Conservation (phyloP, 345 rosid species). For the Jatropha curcas region DNA sequence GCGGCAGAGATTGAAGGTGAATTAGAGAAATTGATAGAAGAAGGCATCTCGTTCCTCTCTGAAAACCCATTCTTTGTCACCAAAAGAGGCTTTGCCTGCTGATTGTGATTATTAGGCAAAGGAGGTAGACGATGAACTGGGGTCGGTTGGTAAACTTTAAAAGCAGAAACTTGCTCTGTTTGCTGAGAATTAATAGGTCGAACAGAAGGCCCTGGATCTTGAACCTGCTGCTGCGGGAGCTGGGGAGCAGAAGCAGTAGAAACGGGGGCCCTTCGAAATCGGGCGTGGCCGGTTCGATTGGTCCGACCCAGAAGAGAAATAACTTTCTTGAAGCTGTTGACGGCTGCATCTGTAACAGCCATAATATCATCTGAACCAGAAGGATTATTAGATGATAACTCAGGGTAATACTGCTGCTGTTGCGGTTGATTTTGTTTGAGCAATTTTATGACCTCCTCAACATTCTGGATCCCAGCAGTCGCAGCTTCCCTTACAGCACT, state of each 20-base stretch:
- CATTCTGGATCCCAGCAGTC: constrained; percentile 74
- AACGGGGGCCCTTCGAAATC: constrained; percentile 66
- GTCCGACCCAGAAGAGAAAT: constrained; percentile 65
- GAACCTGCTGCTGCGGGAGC: constrained; percentile 20
- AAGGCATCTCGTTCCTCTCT: constrained; percentile 42
- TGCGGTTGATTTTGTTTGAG: constrained; percentile 42
- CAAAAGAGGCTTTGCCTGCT: constrained; percentile 25
- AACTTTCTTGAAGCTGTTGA: constrained; percentile 69
- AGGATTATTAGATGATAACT: constrained; percentile 17
- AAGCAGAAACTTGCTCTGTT: constrained; percentile 55
- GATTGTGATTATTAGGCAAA: constrained; percentile 51
- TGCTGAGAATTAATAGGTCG: constrained; percentile 15
- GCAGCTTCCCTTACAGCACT: constrained; percentile 68
- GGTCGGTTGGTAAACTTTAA: constrained; percentile 64
- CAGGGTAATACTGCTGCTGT: constrained; percentile 21
- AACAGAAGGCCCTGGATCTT: constrained; percentile 20
- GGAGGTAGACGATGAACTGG: constrained; percentile 76
- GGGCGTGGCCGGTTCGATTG: constrained; percentile 84
- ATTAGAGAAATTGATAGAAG: constrained; percentile 54
- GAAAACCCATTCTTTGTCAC: constrained; percentile 27
- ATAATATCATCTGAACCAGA: constrained; percentile 39
- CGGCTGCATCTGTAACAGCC: constrained; percentile 71
- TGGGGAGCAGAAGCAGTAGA: neutral
- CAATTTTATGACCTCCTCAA: constrained; percentile 65
- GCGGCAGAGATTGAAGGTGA: constrained; percentile 54